Evolutionary conservation across 2,329 filamentous ascomycete species (phyloP), one percentile per base, ranked within the genome.

Genomic region (Aphanoascus verrucosus): DNA sequence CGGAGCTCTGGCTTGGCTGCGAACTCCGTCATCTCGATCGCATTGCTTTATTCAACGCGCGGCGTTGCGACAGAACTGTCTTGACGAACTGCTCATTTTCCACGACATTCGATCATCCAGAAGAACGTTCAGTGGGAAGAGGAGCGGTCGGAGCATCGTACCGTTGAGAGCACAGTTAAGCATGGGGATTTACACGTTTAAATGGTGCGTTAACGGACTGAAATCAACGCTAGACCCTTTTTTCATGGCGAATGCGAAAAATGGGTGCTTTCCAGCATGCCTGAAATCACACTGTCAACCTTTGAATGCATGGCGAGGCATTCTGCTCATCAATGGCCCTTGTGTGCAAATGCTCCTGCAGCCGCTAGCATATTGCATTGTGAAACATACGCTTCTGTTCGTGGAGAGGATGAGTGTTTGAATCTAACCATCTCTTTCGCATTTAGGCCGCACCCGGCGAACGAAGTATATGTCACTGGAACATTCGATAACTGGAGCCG

Each of bases 401-500:
- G 23, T 9, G 19, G 8, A 43, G 15, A 17, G 37, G 37, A 17
- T 4, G 37, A 40, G 12, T 11, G 12, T 17, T 5, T 28, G 38
- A 35, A 50, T 20, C 49, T 52, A 17, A 52, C 31, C 17, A 11
- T 3, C n/a, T 52, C 38, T 52, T 45, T 40, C 11, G 14, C 31
- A 35, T 65, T 61, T 72, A 96, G 91, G 91, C 82, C 85, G 67
- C 84, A 93, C 69, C 76, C 82, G 63, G 90, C 86, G 67, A 79
- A 83, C 61, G 86, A 94, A 67, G 91, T 97, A 69, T 91, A 85
- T 71, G 93, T 97, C 63, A 97, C 91, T 40, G 93, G 93, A 67
- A 91, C 87, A 58, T 97, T 97, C 68, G 91, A 97, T 73, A 80
- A 88, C 74, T 98, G 93, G 93, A 79, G 80, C 61, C 91, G 93